Evolutionary conservation across 768 basidiomycete genomes (phyloP), one percentile per base, ranked within the genome.

Genomic region (Calocera viscosa): DNA sequence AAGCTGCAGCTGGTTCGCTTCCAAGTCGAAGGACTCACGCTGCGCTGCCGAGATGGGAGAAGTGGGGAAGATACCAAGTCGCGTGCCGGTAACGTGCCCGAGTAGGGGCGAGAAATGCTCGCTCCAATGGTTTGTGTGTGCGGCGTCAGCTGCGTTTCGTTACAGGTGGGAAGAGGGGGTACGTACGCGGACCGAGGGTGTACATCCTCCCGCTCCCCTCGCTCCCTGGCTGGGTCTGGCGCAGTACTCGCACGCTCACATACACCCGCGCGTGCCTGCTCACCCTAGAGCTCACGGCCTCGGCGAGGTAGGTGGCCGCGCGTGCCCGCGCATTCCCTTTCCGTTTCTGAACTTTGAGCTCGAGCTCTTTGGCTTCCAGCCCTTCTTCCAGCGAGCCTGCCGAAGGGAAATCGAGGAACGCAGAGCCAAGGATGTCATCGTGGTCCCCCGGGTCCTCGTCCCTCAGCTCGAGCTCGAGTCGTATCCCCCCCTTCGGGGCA

Each of bases 41-140:
- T 60, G 72, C 69, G 60, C 71, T 71, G 39, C 60, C 65, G 11
- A 72, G 68, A n/a, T n/a, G n/a, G n/a, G n/a, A n/a, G 24, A 68
- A 66, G 33, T 70, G 67, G 28, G 64, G 28, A 41, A 70, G 63
- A 35, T 11, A 35, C 65, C 26, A 53, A 47, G 11, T 24, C 40
- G 22, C 35, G 74, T 72, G 43, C 19, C 8, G 30, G 77, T 72
- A 49, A 80, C 67, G 19, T 72, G 68, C 1, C 79, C 79, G 49
- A 80, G 77, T 26, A 80, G 72, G 10, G 80, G 80, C 11, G 79
- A 80, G 70, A 78, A 80, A 64, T 81, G 78, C 76, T 78, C 72
- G 26, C 66, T 68, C 66, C 66, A 66, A 32, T 26, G 41, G 40
- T 39, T n/a, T 43, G 14, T 24, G n/a, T n/a, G n/a, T n/a, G n/a